Percentiles rank a stretch among this genome's conserved stretches.
Conservation (phyloP, 2,329 filamentous ascomycete genomes). For the Colletotrichum lentis region DNA sequence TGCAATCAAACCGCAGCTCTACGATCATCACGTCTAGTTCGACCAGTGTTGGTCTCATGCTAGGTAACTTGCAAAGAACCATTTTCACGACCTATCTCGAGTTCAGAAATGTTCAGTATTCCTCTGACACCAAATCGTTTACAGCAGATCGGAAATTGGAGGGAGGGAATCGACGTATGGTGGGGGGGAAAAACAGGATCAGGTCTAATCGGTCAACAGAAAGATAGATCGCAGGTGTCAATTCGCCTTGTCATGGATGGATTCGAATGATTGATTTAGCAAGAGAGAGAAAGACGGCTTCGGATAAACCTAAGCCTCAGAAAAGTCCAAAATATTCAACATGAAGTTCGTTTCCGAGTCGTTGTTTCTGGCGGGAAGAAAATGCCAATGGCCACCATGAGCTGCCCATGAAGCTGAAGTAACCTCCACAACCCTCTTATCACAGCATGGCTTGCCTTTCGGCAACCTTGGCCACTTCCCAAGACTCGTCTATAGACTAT, state of each 20-base stretch:
- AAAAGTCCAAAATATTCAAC: not conserved
- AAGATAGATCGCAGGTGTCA: no score
- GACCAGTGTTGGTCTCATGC: slow-evolving; percentile 58
- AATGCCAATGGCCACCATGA: not conserved
- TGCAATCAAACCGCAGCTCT: no score
- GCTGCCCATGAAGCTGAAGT: not conserved
- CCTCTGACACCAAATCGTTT: not conserved
- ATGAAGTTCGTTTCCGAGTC: no score
- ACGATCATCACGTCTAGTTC: slow-evolving; percentile 56
- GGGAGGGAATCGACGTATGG: not conserved
- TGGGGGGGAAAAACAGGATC: no score
- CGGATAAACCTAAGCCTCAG: no score
- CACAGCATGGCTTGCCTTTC: not conserved
- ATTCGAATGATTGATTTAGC: not conserved
- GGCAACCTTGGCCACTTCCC: not conserved
- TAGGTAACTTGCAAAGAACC: slow-evolving; percentile 14
- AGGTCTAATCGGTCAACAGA: not conserved
- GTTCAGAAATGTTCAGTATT: not conserved
- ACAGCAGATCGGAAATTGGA: not conserved
- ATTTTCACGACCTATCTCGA: not conserved
- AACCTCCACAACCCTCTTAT: not conserved
- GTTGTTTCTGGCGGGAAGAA: no score
- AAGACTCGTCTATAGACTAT: not conserved
- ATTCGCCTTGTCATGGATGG: no score
- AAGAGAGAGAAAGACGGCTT: no score